Percentiles rank a stretch among this genome's conserved stretches.
Conservation (phyloP, 2,329 filamentous ascomycete genomes). For the Fusarium nygamai region DNA sequence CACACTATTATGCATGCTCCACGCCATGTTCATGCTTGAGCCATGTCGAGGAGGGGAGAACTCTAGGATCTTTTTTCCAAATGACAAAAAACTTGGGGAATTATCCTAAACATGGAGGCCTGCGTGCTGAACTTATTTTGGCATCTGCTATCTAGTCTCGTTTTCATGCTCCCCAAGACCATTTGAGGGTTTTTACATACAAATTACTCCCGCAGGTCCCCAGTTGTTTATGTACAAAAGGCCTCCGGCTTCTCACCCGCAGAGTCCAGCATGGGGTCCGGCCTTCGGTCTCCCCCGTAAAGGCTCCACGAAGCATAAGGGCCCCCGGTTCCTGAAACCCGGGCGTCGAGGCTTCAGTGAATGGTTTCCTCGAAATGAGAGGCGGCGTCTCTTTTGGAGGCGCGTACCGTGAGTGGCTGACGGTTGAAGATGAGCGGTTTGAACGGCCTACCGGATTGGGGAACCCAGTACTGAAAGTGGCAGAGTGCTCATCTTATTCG, state of each 20-base stretch:
- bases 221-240: conserved; percentile 10
- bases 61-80: neutral
- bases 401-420: conserved; percentile 12
- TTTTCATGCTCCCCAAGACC: neutral
- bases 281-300: conserved; percentile 29
- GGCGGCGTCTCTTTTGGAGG: neutral
- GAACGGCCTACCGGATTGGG: conserved; percentile 30
- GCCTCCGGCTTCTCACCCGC: conserved; percentile 12
- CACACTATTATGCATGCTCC: conserved; percentile 12
- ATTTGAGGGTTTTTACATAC: conserved; percentile 28
- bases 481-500: neutral
- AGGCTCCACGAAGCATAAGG: conserved; percentile 14
- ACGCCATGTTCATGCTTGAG: conserved; percentile 18
- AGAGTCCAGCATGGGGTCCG: conserved; percentile 8
- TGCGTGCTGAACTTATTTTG: neutral
- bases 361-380: neutral
- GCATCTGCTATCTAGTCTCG: neutral
- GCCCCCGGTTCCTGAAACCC: conserved; percentile 14
- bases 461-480: conserved; percentile 7
- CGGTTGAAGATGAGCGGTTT: conserved; percentile 3
- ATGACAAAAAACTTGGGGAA: neutral
- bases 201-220: neutral
- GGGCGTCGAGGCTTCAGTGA: conserved; percentile 5
- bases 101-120: neutral
- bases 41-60: neutral